Evolutionary conservation across 345 rosid species (phyloP), one percentile per base, ranked within the genome.

Genomic region (Arabis alpina): DNA sequence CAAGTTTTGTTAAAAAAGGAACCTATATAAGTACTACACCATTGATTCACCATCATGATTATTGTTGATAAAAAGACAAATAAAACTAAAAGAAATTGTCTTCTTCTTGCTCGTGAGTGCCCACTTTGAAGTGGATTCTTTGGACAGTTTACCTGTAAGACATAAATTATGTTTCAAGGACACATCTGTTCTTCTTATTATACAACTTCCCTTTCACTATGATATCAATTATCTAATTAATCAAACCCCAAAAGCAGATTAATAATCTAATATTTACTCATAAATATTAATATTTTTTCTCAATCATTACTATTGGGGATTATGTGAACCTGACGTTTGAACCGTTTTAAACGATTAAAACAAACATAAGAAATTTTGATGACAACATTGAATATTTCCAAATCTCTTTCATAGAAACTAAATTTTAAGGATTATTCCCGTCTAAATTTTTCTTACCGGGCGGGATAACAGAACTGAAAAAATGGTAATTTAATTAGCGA

Each of bases 41-140:
- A 61, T 41, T 61, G 54, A 19, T 71, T 61, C 37, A 71, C 61
- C 61, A 71, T 71, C 61, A 71, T 71, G 54, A 39, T 19, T 43
- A 34, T 42, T 41, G 43, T 10, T 52, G 37, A 61, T 61, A 51
- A 51, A 56, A 68, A 23, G 55, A 68, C 65, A 57, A 58, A 47
- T 14, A 58, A 58, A 68, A 69, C 50, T 37, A 51, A 41, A 49
- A 15, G 2, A 3, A 58, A 23, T 36, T 59, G 61, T 60, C 53
- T 16, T 59, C 55, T 68, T 37, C 43, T 50, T 51, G 51, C 74
- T 70, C 67, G 67, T 70, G 74, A 60, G 60, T 70, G 44, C 67
- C 74, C 67, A 70, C 60, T 70, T 60, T 70, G 53, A 41, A 39
- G 59, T 70, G 43, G 74, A 41, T 52, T 49, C 74, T 60, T 59